Base-by-base conservation (phyloP, 495 filamentous ascomycete genomes). In the Aspergillus taichungensis region DNA sequence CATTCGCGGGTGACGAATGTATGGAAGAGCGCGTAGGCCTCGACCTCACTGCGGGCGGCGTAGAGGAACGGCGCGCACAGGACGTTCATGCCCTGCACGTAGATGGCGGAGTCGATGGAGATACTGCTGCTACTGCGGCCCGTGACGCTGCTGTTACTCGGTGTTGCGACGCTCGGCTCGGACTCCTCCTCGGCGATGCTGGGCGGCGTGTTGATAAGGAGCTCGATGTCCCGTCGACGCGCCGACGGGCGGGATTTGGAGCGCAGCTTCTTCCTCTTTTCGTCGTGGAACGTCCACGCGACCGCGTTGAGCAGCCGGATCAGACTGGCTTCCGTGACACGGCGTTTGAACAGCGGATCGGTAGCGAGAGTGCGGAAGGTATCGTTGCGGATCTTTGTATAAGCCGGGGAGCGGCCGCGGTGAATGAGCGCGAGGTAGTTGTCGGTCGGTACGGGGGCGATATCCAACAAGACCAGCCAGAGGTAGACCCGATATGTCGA, bases 41-140 rank as follows among this genome's bases (percentile, higher is more conserved):
- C 88, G 0, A 88, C 85, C 63, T 99, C 92, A 55, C 87, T 94
- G 48, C 87, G 82, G 12, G 92, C 89, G 3, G 90, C 88, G 63
- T 99, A 99, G 34, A 97, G 75, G 55, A 99, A 96, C 0, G 92
- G 94, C 7, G 92, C 92, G 31, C 87, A 90, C n/a, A 98, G 78
- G n/a, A 97, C 91, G 59, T 97, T 98, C 92, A 98, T 97, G 46
- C 92, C 92, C 60, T 99, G 92, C 5, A 97, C 94, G 60, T 99
- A 99, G 42, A 86, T 87, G 9, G 85, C 85, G 10, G 82, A 75
- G 47, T 85, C 82, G 11, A 67, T 68, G 1, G 72, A 66, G 13
- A 61, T 63, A 8, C 52, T 34, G 10, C 38, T 51, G 6, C 37
- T 14, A 11, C 40, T 34, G 37, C 30, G 34, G 18, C 18, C 30